These are phyloP conservation scores for Cicer judaicum DNA, from an alignment of 306 rosid genomes.

Conservation along the genomic window DNA sequence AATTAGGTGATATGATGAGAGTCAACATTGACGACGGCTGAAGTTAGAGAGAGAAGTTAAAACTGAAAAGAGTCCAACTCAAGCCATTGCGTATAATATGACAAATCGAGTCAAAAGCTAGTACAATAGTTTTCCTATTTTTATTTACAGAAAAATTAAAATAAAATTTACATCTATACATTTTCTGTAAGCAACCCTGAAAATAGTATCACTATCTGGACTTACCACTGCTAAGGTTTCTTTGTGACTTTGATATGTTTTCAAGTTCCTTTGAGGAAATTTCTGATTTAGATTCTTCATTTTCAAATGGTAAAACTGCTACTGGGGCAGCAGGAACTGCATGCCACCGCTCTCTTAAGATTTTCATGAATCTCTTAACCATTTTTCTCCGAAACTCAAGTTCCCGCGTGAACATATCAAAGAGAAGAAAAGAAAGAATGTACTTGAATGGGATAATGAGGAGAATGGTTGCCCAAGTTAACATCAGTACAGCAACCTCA, in stretches of 20 bases:
- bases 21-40: background rate
- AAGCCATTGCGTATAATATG: constrained; percentile 11
- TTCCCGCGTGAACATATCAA: constrained; percentile 87
- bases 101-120: constrained; percentile 34
- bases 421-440: constrained; percentile 69
- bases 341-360: constrained; percentile 88
- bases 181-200: constrained; percentile 32
- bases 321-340: constrained; percentile 92
- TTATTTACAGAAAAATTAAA: constrained; percentile 15
- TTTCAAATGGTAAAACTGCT: constrained; percentile 77
- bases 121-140: constrained; percentile 14
- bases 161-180: constrained; percentile 41
- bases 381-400: constrained; percentile 79
- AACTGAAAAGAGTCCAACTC: constrained; percentile 30
- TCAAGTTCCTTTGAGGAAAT: constrained; percentile 50
- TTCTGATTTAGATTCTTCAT: constrained; percentile 53
- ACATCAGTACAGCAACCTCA: constrained; percentile 77
- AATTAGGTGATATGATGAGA: background rate
- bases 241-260: constrained; percentile 52
- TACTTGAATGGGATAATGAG: constrained; percentile 78
- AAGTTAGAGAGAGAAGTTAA: constrained; percentile 3
- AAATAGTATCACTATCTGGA: constrained; percentile 38
- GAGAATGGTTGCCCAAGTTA: constrained; percentile 69
- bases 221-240: constrained; percentile 51
- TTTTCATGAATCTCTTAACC: constrained; percentile 64